Evolutionary conservation across 2,329 filamentous ascomycete species (phyloP), one percentile per base, ranked within the genome.

Genomic region (Zymoseptoria tritici): DNA sequence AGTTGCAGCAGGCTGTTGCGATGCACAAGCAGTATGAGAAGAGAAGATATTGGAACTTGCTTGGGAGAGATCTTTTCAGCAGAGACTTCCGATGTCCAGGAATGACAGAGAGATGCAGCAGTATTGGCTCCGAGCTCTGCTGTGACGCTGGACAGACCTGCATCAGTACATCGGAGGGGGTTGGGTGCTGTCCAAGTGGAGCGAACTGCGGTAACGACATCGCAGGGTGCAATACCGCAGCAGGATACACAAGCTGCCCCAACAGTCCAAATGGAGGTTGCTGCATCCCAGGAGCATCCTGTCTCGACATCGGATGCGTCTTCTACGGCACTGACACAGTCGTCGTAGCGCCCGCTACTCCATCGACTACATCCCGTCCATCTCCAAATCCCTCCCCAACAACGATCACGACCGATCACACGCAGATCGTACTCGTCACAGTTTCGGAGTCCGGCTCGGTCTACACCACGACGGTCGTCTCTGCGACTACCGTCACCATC

Each of bases 181-280:
- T 93, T 2, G 89, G 89, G 2, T 94, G 90, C 73, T 94, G 90
- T 74, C 87, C 87, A 0, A 70, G 77, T 42, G 88, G 88, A 3
- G 76, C 78, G 51, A 81, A 73, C 5, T 93, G 89, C 71, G 81
- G 80, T 3, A 86, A 87, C 9, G 75, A 76, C 1, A 84, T 92
- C 5, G 82, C 80, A 0, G 70, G 70, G n/a, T 92, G 89, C 64
- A 74, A 80, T 62, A 76, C 72, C 2, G 78, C 79, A 2, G 75
- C 78, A 3, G 85, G 82, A 49, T 85, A 88, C 61, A 82, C 83
- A 9, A 82, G 83, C 54, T 93, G 89, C 70, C 79, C 85, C 0
- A 79, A 83, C 7, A 80, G 81, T 36, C 72, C 86, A 0, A 89
- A 88, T 2, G 89, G 88, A 13, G 89, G 89, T 2, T 93, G 89